Evolutionary conservation across 257 asterid genomes (phyloP).

Genomic region (Catharanthus roseus): DNA sequence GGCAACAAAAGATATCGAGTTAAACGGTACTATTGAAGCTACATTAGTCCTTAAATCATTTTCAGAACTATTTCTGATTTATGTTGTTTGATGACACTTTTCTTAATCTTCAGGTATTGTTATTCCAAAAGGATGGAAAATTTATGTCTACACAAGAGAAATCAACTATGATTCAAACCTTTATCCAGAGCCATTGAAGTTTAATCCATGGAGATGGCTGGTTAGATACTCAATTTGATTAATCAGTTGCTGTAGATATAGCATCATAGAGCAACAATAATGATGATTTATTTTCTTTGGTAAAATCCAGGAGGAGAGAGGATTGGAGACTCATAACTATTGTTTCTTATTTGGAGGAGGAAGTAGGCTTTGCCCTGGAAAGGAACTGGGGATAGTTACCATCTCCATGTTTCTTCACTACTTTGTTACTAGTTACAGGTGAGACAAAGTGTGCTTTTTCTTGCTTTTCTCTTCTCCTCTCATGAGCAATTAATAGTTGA

Average conservation of each 20-base stretch:
- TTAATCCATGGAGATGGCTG: constrained; percentile 96
- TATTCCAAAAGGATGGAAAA: constrained; percentile 78
- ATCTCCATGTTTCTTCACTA: constrained; percentile 59
- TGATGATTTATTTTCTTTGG: not conserved
- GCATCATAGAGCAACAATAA: not conserved
- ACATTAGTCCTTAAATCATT: not conserved
- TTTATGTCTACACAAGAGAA: constrained; percentile 72
- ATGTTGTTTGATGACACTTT: too few species aligned
- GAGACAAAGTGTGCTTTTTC: not conserved
- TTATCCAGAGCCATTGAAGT: constrained; percentile 56
- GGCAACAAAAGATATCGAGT: constrained; percentile 47
- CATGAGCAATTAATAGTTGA: too few species aligned
- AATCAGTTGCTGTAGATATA: not conserved
- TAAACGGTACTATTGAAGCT: constrained; percentile 44
- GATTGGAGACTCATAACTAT: constrained; percentile 44
- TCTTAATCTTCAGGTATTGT: constrained; percentile 35
- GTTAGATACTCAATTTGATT: constrained; percentile 20
- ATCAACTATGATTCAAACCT: constrained; percentile 61
- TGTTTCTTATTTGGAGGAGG: constrained; percentile 59
- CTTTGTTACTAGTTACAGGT: constrained; percentile 58
- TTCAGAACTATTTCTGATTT: not conserved
- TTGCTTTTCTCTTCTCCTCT: not conserved
- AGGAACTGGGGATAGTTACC: constrained; percentile 55
- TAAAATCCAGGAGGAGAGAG: constrained; percentile 32
- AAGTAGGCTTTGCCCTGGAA: constrained; percentile 61